Conservation (phyloP, 306 rosid genomes). For the Notholithocarpus densiflorus region DNA sequence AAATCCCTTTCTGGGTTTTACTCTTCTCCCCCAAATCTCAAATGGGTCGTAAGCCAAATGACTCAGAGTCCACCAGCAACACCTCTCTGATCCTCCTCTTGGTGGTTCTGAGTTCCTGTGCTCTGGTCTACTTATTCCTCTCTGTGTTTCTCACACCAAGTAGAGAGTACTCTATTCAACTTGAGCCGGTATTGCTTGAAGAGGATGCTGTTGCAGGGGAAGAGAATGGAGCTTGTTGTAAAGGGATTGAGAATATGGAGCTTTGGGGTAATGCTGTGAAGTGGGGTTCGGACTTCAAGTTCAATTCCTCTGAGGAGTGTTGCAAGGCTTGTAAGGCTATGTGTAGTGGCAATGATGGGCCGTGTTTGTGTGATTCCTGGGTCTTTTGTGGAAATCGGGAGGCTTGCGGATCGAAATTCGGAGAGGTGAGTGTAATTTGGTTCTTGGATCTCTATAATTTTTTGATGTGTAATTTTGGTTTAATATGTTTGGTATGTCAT, state of each 20-base stretch:
- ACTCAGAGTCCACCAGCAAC: conserved; percentile 31
- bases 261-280: conserved; percentile 92
- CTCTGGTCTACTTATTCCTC: conserved; percentile 52
- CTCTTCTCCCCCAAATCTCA: conserved; percentile 19
- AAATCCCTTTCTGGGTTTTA: conserved; percentile 30
- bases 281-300: conserved; percentile 91
- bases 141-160: conserved; percentile 40
- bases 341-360: conserved; percentile 86
- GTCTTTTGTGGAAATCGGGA: conserved; percentile 74
- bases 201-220: conserved; percentile 22
- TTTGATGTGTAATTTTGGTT: background rate
- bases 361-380: conserved; percentile 89
- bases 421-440: conserved; percentile 57
- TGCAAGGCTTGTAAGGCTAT: conserved; percentile 83
- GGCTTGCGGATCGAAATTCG: conserved; percentile 74
- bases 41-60: conserved; percentile 75
- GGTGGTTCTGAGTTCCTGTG: conserved; percentile 50
- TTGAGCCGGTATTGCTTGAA: conserved; percentile 25
- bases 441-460: background rate
- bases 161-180: conserved; percentile 14
- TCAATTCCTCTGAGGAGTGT: conserved; percentile 61
- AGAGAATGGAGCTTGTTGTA: conserved; percentile 49
- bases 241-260: conserved; percentile 76
- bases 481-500: background rate
- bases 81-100: conserved; percentile 40